Conservation (phyloP, 1,284 basidiomycete genomes). For the Ganoderma lucidum region DNA sequence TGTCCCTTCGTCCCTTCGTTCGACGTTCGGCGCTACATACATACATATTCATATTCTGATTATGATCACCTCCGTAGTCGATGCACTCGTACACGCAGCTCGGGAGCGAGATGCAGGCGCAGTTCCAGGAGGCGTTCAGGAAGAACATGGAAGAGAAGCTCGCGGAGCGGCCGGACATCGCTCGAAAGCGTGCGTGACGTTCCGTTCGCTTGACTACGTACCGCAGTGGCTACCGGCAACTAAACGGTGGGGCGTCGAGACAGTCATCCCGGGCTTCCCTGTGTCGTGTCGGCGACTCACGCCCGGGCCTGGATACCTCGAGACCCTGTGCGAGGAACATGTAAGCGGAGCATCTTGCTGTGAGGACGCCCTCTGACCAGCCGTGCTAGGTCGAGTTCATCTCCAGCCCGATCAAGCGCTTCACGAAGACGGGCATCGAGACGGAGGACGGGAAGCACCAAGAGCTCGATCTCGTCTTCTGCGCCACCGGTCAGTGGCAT, state of each 20-base stretch:
- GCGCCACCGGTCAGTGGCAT: conserved; percentile 36
- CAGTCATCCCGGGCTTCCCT: conserved; percentile 66
- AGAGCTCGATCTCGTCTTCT: conserved; percentile 61
- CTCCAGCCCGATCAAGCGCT: conserved; percentile 52
- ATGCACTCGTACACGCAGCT: conserved; percentile 54
- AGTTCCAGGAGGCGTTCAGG: conserved; percentile 49
- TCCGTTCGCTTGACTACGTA: not conserved
- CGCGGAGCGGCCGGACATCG: conserved; percentile 64
- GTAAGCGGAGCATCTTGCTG: conserved; percentile 38
- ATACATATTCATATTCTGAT: too few species aligned
- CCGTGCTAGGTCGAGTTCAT: not conserved
- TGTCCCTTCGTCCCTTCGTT: too few species aligned
- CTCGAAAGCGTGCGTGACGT: conserved; percentile 54
- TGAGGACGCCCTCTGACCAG: not conserved
- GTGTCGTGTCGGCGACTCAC: conserved; percentile 66
- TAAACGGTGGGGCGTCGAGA: not conserved
- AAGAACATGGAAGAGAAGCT: conserved; percentile 59
- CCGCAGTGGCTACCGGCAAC: not conserved
- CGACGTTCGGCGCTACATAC: not conserved
- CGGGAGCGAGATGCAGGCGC: conserved; percentile 51
- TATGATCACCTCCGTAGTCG: conserved; percentile 42
- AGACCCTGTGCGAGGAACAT: conserved; percentile 66
- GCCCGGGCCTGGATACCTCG: conserved; percentile 71
- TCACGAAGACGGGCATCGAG: conserved; percentile 63
- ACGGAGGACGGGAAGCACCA: conserved; percentile 59